Conservation (phyloP, 495 filamentous ascomycete genomes). For the Penicillium diatomitis region DNA sequence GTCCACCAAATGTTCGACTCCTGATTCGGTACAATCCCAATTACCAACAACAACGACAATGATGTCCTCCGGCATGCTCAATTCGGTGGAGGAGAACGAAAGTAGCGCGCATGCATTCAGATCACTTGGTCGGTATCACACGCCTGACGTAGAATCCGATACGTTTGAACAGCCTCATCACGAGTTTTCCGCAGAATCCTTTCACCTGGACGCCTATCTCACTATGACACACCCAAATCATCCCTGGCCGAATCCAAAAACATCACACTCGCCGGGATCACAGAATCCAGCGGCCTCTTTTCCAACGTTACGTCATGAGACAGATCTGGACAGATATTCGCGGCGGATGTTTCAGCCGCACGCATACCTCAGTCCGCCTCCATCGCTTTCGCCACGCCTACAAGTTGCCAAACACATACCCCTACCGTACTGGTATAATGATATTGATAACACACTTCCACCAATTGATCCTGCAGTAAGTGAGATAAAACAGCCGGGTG, state of each 20-base stretch:
- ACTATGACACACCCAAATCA: no score
- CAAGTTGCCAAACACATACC: neutral
- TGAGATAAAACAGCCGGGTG: neutral
- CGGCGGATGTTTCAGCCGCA: slow-evolving; percentile 6
- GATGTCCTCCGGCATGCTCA: no score
- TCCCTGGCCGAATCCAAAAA: no score
- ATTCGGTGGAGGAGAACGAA: no score
- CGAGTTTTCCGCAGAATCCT: no score
- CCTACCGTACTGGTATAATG: slow-evolving; percentile 4
- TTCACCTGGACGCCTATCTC: no score
- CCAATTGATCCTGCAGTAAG: slow-evolving; percentile 3
- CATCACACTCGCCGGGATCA: no score
- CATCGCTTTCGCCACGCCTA: neutral
- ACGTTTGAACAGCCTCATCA: no score
- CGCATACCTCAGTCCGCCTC: slow-evolving; percentile 1
- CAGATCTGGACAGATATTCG: slow-evolving; percentile 4
- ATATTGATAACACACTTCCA: slow-evolving; percentile 5
- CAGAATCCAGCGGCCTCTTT: neutral
- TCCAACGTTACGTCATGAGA: neutral
- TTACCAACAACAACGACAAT: neutral
- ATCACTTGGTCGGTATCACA: no score
- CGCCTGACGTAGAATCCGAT: no score
- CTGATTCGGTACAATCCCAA: neutral
- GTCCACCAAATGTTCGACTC: neutral
- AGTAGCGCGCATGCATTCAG: no score